phyloP scores from a whole-genome alignment of 2,329 filamentous ascomycete genomes.

The Westerdykella sp. region DNA sequence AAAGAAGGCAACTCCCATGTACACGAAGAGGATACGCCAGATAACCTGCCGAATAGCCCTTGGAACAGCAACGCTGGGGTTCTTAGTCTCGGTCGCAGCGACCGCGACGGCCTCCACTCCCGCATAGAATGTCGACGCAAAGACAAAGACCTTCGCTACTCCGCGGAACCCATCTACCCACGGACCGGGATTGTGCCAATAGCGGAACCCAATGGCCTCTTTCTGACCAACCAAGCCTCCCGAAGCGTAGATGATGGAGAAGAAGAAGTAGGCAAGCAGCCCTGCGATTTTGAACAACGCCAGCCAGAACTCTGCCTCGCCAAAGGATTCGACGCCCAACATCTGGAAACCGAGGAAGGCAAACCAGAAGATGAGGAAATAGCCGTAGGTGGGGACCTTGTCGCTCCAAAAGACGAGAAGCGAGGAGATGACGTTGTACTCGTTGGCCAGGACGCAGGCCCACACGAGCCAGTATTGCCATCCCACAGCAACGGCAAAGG shows the following conservation, averaged over 20 bases:
- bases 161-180: conserved; percentile 39
- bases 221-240: conserved; percentile 28
- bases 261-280: conserved; percentile 37
- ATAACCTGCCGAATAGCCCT: conserved; percentile 44
- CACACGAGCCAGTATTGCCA: conserved; percentile 50
- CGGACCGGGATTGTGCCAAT: conserved; percentile 37
- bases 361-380: conserved; percentile 40
- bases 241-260: conserved; percentile 36
- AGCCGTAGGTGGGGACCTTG: conserved; percentile 37
- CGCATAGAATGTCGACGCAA: conserved; percentile 39
- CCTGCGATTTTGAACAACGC: conserved; percentile 37
- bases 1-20: conserved; percentile 40
- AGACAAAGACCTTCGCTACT: conserved; percentile 40
- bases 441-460: conserved; percentile 60
- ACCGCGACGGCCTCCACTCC: conserved; percentile 33
- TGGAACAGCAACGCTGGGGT: conserved; percentile 43
- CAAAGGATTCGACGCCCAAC: conserved; percentile 38
- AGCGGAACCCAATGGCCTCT: conserved; percentile 30
- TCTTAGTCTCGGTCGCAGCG: conserved; percentile 35
- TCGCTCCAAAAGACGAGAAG: conserved; percentile 63
- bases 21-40: conserved; percentile 41
- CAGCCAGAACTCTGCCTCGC: conserved; percentile 41
- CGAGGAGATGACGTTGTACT: conserved; percentile 63
- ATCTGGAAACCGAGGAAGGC: conserved; percentile 36
- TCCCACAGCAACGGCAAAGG: conserved; percentile 20